Conservation (phyloP, 768 basidiomycete genomes). For the Xerocomus potaroensis region DNA sequence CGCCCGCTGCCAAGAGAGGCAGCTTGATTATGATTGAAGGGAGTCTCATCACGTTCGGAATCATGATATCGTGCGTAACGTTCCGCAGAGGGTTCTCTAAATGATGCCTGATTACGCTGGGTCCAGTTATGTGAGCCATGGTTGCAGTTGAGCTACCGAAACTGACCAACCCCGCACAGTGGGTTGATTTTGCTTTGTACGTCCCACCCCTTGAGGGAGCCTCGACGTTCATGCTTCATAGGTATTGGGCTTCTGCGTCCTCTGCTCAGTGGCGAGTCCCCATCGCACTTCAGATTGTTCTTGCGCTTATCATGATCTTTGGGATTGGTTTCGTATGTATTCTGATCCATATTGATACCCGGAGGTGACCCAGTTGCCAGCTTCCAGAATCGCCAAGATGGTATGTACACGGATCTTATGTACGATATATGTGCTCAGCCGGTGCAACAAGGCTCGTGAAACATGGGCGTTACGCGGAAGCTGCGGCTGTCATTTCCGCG, state of each 20-base stretch:
- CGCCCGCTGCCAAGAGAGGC: conserved; percentile 54
- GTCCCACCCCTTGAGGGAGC: conserved; percentile 8
- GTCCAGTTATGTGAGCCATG: conserved; percentile 21
- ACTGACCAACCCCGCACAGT: conserved; percentile 31
- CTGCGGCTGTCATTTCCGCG: conserved; percentile 58
- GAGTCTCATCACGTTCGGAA: conserved; percentile 57
- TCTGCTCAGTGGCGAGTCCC: conserved; percentile 63
- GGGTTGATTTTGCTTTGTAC: conserved; percentile 62
- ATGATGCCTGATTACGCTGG: background rate
- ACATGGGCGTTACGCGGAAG: conserved; percentile 50
- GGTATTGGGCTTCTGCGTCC: conserved; percentile 47
- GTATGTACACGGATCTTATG: conserved; percentile 21
- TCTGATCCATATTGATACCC: background rate
- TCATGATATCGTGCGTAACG: conserved; percentile 53
- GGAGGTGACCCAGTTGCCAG: conserved; percentile 24
- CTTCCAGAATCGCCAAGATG: conserved; percentile 59
- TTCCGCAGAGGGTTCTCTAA: background rate
- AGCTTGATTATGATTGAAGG: conserved; percentile 65
- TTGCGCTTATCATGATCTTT: conserved; percentile 51
- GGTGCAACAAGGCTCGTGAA: conserved; percentile 45
- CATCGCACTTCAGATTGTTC: conserved; percentile 53
- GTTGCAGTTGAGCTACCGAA: background rate
- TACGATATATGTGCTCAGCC: background rate
- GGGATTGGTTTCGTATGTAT: conserved; percentile 42
- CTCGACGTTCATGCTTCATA: conserved; percentile 14